Conservation (phyloP, 116 monocot genomes). For the Phalaenopsis hybrid region DNA sequence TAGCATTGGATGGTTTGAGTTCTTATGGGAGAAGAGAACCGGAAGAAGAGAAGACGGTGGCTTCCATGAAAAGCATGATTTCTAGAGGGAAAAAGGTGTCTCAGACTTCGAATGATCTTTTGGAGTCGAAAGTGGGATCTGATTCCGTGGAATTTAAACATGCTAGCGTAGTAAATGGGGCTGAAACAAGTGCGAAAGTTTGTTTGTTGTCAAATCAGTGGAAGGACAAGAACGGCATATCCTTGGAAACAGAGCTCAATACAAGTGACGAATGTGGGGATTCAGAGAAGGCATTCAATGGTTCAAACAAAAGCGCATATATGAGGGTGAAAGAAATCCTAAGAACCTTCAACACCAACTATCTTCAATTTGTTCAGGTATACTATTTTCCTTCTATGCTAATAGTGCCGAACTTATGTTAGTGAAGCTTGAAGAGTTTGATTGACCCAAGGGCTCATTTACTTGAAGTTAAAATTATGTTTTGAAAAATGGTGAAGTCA, state of each 20-base stretch:
- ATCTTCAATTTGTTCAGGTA: conserved; percentile 48
- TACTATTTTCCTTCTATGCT: background rate
- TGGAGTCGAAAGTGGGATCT: background rate
- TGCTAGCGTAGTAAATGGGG: background rate
- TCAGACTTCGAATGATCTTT: background rate
- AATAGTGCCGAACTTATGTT: background rate
- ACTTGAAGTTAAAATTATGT: background rate
- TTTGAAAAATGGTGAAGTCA: background rate
- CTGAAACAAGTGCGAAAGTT: background rate
- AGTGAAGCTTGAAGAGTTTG: background rate
- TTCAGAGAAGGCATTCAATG: background rate
- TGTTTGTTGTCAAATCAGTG: background rate
- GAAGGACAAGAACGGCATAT: background rate
- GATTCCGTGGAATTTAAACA: background rate
- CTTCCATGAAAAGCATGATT: background rate
- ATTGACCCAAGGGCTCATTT: background rate
- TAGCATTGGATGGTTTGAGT: background rate
- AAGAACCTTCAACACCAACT: conserved; percentile 36
- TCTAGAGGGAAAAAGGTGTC: background rate
- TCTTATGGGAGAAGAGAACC: background rate
- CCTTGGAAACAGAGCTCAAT: background rate
- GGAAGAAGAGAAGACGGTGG: background rate
- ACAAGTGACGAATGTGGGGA: conserved; percentile 2
- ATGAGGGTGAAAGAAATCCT: conserved; percentile 40
- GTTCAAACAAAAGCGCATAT: conserved; percentile 20